Evolutionary conservation across 176 grass and related monocot genomes (phyloP).

Genomic region (Eragrostis curvula): DNA sequence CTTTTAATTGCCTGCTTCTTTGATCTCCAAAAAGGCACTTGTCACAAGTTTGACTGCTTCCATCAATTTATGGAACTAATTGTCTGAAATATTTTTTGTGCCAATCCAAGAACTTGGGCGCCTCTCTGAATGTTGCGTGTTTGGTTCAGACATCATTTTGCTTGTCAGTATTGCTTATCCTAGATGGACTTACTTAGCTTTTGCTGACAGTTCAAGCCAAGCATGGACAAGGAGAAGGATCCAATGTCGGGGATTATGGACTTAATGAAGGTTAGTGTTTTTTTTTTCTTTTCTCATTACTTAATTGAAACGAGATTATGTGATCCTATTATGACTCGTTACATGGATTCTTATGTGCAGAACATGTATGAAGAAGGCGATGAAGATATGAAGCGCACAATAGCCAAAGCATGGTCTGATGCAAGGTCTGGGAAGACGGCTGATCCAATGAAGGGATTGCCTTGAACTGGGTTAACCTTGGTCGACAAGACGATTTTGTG

Average conservation of each 20-base stretch:
- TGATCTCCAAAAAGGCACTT: not conserved
- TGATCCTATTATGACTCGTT: not conserved
- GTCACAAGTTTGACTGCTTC: not conserved
- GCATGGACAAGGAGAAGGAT: constrained; percentile 71
- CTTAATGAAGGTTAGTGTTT: constrained; percentile 79
- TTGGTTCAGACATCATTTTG: not conserved
- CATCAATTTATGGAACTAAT: not conserved
- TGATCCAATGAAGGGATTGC: constrained; percentile 55
- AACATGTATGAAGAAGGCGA: constrained; percentile 82
- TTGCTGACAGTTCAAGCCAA: constrained; percentile 74
- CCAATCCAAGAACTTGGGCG: not conserved
- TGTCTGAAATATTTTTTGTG: not conserved
- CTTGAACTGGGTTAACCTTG: constrained; percentile 39
- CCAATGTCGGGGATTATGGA: constrained; percentile 97
- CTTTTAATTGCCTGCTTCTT: not conserved
- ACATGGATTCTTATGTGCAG: constrained; percentile 39
- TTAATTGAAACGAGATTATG: not conserved
- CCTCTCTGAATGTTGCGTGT: not conserved
- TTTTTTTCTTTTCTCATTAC: not conserved
- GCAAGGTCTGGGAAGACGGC: constrained; percentile 71
- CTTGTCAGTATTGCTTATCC: not conserved
- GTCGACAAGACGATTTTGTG: not conserved
- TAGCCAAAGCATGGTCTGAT: constrained; percentile 77
- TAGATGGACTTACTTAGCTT: constrained; percentile 22
- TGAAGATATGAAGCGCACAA: constrained; percentile 88